Evolutionary conservation across 345 rosid species (phyloP), one percentile per base, ranked within the genome.

Genomic region (Mallotus nudiflorus): DNA sequence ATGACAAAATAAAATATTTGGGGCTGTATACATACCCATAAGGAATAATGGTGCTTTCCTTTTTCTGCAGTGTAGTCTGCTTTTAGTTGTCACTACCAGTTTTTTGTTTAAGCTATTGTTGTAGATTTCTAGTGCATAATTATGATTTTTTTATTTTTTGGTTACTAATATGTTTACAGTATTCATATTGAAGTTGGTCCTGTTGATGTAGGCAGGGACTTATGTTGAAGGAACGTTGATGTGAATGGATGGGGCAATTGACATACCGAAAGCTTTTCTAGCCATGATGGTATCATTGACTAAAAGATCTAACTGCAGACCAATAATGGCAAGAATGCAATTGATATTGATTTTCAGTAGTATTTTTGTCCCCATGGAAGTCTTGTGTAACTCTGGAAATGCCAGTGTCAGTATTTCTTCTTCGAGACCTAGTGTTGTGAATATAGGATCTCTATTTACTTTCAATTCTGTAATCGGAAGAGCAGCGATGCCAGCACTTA

Each of bases 391-490:
- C 67, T 81, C 73, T 62, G 86, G 78, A 69, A 88, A 82, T 72
- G 68, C 73, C 18, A 76, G 72, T 48, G 73, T 74, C 64, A 76
- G 70, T 48, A 71, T 75, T 67, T 70, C 85, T 52, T 78, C 85
- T 24, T 71, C 85, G 54, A 77, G 77, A 68, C 94, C 82, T 6
- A 79, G 77, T 44, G 70, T 68, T 71, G 80, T 89, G 33, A 88
- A 67, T 24, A 81, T 93, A n/a, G 98, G 96, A 69, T 85, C 88
- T 82, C 64, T 93, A 33, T 85, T 88, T 75, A 94, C 98, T 33
- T 68, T 54, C 57, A 70, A 88, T 79, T 94, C 96, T 22, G 85
- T 84, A 54, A 91, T 91, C 48, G 96, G 97, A 45, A 82, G 83
- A 79, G 96, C 98, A 13, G 91, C 85, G 9, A 68, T 40, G 61